Percentiles rank a stretch among this genome's conserved stretches.
phyloP scores from a whole-genome alignment of 148 eudicot species.

The Camellia granthamiana region DNA sequence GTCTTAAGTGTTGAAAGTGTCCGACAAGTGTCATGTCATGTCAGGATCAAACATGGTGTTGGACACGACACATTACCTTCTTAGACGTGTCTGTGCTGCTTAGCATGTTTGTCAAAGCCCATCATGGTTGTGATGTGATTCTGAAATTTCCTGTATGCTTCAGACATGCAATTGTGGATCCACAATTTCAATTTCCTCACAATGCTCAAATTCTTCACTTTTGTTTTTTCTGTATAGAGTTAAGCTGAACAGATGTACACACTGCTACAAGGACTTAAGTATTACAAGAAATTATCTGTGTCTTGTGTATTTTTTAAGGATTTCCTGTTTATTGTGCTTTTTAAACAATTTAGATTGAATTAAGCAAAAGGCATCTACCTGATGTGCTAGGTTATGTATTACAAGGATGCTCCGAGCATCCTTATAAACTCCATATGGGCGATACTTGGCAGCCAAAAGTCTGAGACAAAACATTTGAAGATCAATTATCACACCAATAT shows the following conservation, averaged over 20 bases:
- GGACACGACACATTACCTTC: too few species aligned
- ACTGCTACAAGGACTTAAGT: neutral
- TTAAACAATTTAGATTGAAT: neutral
- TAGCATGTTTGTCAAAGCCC: too few species aligned
- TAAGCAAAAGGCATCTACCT: conserved; percentile 42
- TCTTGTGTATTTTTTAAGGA: neutral
- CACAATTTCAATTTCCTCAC: neutral
- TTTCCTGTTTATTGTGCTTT: neutral
- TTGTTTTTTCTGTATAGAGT: neutral
- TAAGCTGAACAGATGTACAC: neutral
- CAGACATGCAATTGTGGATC: too few species aligned
- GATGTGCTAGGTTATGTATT: conserved; percentile 93
- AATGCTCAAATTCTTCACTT: neutral
- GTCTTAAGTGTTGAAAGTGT: too few species aligned
- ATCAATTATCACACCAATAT: conserved; percentile 5
- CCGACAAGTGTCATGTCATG: too few species aligned
- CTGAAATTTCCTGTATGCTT: too few species aligned
- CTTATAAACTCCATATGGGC: conserved; percentile 94
- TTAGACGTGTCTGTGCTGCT: too few species aligned
- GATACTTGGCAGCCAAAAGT: conserved; percentile 93
- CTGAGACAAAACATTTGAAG: conserved; percentile 32
- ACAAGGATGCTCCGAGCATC: conserved; percentile 84
- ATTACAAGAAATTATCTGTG: neutral
- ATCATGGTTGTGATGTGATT: too few species aligned
- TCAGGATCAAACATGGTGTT: too few species aligned